Conservation (phyloP, 176 grass and related monocot species). For the Dactylis glomerata region DNA sequence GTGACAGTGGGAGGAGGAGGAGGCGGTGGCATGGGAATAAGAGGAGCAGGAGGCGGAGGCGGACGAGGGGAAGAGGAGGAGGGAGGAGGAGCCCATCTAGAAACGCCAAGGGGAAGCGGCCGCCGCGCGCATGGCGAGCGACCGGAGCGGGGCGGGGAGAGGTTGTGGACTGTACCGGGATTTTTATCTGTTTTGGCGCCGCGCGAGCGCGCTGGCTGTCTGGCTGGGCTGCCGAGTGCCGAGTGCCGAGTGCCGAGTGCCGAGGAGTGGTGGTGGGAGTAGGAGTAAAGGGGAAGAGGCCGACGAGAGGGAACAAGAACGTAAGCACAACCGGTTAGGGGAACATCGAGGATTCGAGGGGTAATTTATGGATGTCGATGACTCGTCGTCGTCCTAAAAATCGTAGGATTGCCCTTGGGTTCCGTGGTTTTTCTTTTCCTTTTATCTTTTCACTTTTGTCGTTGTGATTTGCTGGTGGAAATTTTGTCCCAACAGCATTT, state of each 20-base stretch:
- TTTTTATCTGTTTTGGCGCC: conserved; percentile 29
- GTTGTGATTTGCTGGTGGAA: not conserved
- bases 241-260: not conserved
- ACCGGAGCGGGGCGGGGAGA: not conserved
- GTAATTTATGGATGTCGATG: conserved; percentile 33
- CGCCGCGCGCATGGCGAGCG: conserved; percentile 51
- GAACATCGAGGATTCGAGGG: not conserved
- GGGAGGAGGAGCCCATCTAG: conserved; percentile 84
- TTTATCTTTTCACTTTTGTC: not conserved
- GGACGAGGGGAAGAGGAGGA: conserved; percentile 65
- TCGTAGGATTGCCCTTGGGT: not conserved
- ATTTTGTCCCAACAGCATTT: not conserved
- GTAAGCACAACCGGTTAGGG: conserved; percentile 22
- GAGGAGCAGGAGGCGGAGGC: conserved; percentile 21
- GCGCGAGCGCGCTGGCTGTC: not conserved
- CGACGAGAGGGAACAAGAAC: conserved; percentile 28
- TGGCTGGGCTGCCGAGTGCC: not conserved
- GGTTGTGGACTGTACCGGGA: not conserved
- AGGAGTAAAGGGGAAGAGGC: conserved; percentile 37
- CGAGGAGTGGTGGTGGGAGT: not conserved
- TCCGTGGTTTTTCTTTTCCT: not conserved
- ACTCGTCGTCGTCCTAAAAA: not conserved
- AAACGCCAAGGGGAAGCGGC: conserved; percentile 68
- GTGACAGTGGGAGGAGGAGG: conserved; percentile 16
- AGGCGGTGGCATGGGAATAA: conserved; percentile 39